Evolutionary conservation across 345 rosid species (phyloP).

Genomic region (Nephelium lappaceum): DNA sequence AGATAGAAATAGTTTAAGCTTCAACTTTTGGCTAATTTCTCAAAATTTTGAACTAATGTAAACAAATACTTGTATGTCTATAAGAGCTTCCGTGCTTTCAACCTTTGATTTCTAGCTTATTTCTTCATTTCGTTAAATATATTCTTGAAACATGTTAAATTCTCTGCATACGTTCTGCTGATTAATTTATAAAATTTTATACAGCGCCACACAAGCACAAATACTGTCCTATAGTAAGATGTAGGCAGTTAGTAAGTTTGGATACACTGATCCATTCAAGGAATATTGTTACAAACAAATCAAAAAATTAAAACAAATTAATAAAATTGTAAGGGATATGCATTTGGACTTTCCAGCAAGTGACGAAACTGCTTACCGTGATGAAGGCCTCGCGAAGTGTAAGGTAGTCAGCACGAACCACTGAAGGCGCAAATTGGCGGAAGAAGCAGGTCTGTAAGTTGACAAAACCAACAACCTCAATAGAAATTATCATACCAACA

Average conservation of each 20-base stretch:
- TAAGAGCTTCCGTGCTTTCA: no score
- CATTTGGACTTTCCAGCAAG: background rate
- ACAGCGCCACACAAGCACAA: background rate
- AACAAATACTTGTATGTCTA: no score
- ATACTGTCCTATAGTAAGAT: background rate
- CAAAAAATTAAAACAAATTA: background rate
- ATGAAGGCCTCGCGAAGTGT: slow-evolving; percentile 88
- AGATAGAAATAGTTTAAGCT: background rate
- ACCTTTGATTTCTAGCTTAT: no score
- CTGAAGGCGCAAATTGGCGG: slow-evolving; percentile 80
- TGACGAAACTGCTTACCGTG: slow-evolving; percentile 45
- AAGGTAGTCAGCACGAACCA: slow-evolving; percentile 83
- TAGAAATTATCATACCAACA: background rate
- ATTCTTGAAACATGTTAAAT: no score
- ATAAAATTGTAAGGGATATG: background rate
- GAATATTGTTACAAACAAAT: background rate
- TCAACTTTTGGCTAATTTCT: background rate
- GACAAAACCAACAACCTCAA: slow-evolving; percentile 19
- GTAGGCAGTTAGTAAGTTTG: background rate
- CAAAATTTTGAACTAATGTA: background rate
- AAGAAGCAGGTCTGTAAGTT: slow-evolving; percentile 83
- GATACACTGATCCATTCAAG: background rate
- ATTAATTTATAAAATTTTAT: background rate
- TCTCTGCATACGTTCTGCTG: background rate
- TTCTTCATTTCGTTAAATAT: no score